A percentile compares a stretch with the other conserved stretches of the same genome.
phyloP scores from a whole-genome alignment of 768 basidiomycete genomes.

The Coprinellus micaceus region DNA sequence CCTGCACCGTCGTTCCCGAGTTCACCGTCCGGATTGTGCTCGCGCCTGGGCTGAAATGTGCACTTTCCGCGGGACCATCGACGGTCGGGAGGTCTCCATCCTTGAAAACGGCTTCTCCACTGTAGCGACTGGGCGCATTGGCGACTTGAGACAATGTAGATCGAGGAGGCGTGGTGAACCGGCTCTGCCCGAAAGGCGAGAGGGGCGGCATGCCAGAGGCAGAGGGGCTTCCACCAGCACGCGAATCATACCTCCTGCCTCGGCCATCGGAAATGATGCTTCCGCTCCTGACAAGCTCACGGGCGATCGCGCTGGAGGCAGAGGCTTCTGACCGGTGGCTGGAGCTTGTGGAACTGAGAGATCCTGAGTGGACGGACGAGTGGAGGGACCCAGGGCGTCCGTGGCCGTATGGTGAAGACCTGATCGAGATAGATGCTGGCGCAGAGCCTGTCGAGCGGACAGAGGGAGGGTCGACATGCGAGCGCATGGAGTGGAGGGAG shows the following conservation, averaged over 20 bases:
- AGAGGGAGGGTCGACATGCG: conserved; percentile 45
- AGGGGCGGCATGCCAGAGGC: conserved; percentile 18
- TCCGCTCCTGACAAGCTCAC: conserved; percentile 43
- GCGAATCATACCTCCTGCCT: conserved; percentile 24
- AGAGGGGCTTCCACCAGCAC: conserved; percentile 12
- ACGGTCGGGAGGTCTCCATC: conserved; percentile 7
- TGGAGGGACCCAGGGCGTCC: conserved; percentile 26
- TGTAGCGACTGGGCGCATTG: background rate
- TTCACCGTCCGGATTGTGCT: conserved; percentile 7
- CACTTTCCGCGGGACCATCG: conserved; percentile 3
- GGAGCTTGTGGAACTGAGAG: conserved; percentile 53
- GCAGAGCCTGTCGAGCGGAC: conserved; percentile 53
- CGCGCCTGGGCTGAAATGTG: conserved; percentile 7
- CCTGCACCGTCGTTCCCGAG: conserved; percentile 1
- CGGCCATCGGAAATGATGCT: conserved; percentile 55
- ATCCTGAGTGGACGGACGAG: conserved; percentile 26
- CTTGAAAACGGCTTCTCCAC: conserved; percentile 2
- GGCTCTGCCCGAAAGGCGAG: conserved; percentile 43
- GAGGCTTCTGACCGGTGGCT: conserved; percentile 43
- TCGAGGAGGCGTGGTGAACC: conserved; percentile 17
- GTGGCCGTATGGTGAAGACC: background rate
- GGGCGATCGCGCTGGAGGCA: conserved; percentile 24
- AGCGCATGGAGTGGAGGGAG: conserved; percentile 62
- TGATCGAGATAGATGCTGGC: conserved; percentile 34
- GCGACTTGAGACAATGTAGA: conserved; percentile 1